Base-by-base conservation (phyloP, 352 stramenopile species). In the Phytophthora hybrid region DNA sequence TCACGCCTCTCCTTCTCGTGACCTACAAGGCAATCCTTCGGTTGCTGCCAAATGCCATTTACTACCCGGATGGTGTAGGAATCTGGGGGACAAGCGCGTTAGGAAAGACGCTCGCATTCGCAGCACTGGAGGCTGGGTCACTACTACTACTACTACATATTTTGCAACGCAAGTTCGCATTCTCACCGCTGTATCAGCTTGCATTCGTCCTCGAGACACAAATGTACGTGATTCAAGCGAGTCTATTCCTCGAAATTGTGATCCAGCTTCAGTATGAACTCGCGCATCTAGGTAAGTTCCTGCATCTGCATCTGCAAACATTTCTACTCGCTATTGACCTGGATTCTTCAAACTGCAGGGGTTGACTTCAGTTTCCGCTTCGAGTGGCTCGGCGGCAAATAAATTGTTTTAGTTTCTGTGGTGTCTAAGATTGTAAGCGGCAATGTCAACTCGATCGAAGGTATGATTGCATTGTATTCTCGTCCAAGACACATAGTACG, bases 1-100 rank as follows among this genome's bases (percentile, higher is more conserved):
- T 82, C 23, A 62, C 78, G 18, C 72, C 71, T 1, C 61, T 73
- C 16, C 29, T 79, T 1, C 80, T 76, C 66, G 59, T 67, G 4
- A 13, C 60, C 2, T 85, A 81, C 64, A 73, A 77, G 44, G 34
- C 71, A 7, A 53, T 74, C 14, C 51, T 88, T 4, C 67, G 68
- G 41, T 11, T 75, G 4, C 55, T 87, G 3, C 76, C 82, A 5
- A 78, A 75, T 23, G 66, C 67, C 26, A 21, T 60, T 9, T 87
- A 82, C 53, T 73, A 83, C 13, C 67, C 51, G 65, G 34, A 34
- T 54, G 60, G 60, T 7, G 56, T 52, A 39, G 23, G 31, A 18
- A 32, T 1, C 10, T 21, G 21, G 6, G 39, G 49, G 11, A 11
- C n/a, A 31, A 19, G 4, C 21, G n/a, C 19, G 4, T 16, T 55